phyloP scores from a whole-genome alignment of 805 yeast species.

The Schizosaccharomyces japonicus region DNA sequence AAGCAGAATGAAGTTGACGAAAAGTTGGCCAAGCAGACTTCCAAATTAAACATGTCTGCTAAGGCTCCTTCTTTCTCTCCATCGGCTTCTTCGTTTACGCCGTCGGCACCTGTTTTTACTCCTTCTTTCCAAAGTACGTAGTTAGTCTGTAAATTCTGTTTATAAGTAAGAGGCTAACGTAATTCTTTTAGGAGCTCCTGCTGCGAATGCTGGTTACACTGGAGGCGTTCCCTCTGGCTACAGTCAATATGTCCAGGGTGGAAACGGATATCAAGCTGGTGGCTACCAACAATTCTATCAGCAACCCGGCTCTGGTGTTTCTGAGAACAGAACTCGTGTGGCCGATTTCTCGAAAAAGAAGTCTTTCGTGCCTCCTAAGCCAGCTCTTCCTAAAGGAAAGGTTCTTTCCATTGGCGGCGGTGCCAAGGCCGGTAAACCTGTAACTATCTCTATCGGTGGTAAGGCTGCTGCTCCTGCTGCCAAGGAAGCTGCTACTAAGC shows the following conservation, averaged over 20 bases:
- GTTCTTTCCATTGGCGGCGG: conserved; percentile 7
- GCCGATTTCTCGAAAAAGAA: conserved; percentile 3
- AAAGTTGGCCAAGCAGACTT: conserved; percentile 5
- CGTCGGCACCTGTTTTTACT: too few relatives aligned
- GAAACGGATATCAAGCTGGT: too few relatives aligned
- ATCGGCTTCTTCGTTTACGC: conserved; percentile 6
- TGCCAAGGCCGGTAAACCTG: conserved; percentile 9
- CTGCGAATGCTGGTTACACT: too few relatives aligned
- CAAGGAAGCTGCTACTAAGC: conserved; percentile 15
- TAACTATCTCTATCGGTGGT: conserved; percentile 1
- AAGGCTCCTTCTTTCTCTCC: conserved; percentile 7
- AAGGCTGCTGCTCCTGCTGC: conserved; percentile 9
- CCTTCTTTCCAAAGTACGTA: conserved; percentile 2
- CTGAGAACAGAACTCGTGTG: not conserved
- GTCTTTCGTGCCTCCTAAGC: not conserved
- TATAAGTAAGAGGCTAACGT: too few relatives aligned
- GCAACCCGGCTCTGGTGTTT: not conserved
- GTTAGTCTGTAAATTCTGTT: too few relatives aligned
- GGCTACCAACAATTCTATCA: not conserved
- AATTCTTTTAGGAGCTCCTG: too few relatives aligned
- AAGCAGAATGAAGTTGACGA: conserved; percentile 6
- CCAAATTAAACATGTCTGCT: conserved; percentile 4
- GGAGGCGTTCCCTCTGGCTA: too few relatives aligned
- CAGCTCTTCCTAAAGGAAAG: conserved; percentile 4
- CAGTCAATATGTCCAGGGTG: too few relatives aligned